These are phyloP conservation scores for Plantago elongata DNA, from an alignment of 257 asterid genomes.

Conservation along the genomic window DNA sequence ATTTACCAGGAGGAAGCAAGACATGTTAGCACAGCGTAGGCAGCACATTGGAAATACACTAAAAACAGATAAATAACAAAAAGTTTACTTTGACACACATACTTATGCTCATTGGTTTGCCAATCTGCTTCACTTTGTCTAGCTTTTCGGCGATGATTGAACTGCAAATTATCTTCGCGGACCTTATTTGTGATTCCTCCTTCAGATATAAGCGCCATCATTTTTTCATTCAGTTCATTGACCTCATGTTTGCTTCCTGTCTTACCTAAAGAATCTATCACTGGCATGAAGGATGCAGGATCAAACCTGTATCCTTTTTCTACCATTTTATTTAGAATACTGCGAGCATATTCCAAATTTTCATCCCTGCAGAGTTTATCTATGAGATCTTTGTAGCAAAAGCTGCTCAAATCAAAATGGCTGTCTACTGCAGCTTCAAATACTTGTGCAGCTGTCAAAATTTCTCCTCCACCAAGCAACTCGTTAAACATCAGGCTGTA, in stretches of 20 bases:
- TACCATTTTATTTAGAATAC: slow-evolving; percentile 60
- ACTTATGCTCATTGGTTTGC: slow-evolving; percentile 72
- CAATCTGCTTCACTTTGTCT: slow-evolving; percentile 46
- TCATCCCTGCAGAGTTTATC: slow-evolving; percentile 51
- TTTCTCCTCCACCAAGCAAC: slow-evolving; percentile 71
- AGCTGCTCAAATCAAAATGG: slow-evolving; percentile 47
- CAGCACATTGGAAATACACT: slow-evolving; percentile 6
- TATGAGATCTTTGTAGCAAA: slow-evolving; percentile 59
- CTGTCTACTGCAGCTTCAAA: slow-evolving; percentile 67
- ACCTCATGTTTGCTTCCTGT: slow-evolving; percentile 63
- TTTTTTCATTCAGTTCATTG: slow-evolving; percentile 63
- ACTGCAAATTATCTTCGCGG: slow-evolving; percentile 23
- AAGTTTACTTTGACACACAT: slow-evolving; percentile 17
- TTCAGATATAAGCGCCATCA: slow-evolving; percentile 61
- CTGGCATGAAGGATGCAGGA: slow-evolving; percentile 79
- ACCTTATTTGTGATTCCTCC: slow-evolving; percentile 39
- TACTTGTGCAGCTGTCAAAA: slow-evolving; percentile 59
- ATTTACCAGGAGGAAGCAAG: slow-evolving; percentile 1
- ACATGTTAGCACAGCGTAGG: slow-evolving; percentile 12
- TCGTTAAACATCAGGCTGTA: slow-evolving; percentile 66
- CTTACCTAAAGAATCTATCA: slow-evolving; percentile 60
- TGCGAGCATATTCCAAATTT: slow-evolving; percentile 45
- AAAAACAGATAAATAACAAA: slow-evolving; percentile 8
- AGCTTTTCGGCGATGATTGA: slow-evolving; percentile 28
- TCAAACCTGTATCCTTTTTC: slow-evolving; percentile 61